Base-by-base conservation (phyloP, 73 alveolate species). In the Paraurostyla sp. region DNA sequence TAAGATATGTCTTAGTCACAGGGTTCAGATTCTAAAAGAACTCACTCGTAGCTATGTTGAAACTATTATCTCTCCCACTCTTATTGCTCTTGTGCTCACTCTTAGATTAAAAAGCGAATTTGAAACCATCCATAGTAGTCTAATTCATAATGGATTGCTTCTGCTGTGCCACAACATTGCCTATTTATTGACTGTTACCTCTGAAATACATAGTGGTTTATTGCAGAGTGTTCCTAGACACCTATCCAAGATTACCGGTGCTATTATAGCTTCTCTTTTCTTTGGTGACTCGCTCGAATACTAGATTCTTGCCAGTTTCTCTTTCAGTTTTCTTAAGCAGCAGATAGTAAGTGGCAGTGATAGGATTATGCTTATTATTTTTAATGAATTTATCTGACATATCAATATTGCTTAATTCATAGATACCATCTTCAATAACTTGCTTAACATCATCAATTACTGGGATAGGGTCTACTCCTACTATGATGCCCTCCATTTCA, bases 321-420 rank as follows among this genome's bases (percentile, higher is more conserved):
- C 86, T 65, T 45, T 83, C 92, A 40, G 82, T 87, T 81, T 83
- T 94, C 43, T 84, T 88, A 80, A 95, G 60, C 49, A 92, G 59
- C 63, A 94, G 84, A 87, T 90, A 95, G 85, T 95, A 95, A 16
- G 98, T 95, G n/a, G 97, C 85, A 27, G 97, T 92, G 52, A 92
- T 92, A 87, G 90, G 83, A 83, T 95, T 95, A 91, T 95, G 97
- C 49, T 91, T 93, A 71, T 93, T 93, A 42, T 69, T 69, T n/a
- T 69, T 69, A 43, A 38, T 69, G n/a, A 22, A 43, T 29, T 69
- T 38, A 16, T 69, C 84, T 15, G 65, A 35, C 36, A 7, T 43
- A 3, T 38, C 62, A 7, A n/a, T 9, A 22, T 38, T 46, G 6
- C 35, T 46, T 2, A 38, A 38, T 69, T 38, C 20, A 18, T 22